phyloP scores from a whole-genome alignment of 2,329 filamentous ascomycete genomes.

The Arthrobotrys conoides region DNA sequence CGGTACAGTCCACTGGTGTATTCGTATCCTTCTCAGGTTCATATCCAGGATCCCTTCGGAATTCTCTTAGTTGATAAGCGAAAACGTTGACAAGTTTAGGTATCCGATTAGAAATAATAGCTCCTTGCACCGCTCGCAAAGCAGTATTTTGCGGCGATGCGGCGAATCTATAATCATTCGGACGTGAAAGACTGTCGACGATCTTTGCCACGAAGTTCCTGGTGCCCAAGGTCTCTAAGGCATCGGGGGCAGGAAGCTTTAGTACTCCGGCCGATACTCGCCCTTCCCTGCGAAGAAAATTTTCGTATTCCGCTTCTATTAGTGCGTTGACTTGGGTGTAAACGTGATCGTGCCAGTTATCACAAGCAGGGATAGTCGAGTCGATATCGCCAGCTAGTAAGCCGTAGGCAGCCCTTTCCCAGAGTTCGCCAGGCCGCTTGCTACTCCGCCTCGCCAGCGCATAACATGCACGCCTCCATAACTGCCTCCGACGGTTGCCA shows the following conservation, averaged over 20 bases:
- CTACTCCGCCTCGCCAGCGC: constrained; percentile 73
- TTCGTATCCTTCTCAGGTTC: constrained; percentile 68
- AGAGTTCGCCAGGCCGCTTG: constrained; percentile 78
- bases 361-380: constrained; percentile 78
- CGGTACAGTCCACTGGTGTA: constrained; percentile 66
- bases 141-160: constrained; percentile 74
- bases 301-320: constrained; percentile 83
- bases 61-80: constrained; percentile 64
- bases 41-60: constrained; percentile 71
- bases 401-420: constrained; percentile 91
- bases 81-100: constrained; percentile 62
- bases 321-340: constrained; percentile 91
- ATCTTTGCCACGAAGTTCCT: constrained; percentile 68
- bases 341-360: constrained; percentile 86
- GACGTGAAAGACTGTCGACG: constrained; percentile 67
- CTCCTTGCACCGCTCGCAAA: constrained; percentile 82
- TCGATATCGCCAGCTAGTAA: constrained; percentile 86
- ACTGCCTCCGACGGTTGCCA: constrained; percentile 67
- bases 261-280: constrained; percentile 72
- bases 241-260: constrained; percentile 76
- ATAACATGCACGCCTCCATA: constrained; percentile 85
- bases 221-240: constrained; percentile 71
- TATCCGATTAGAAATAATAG: constrained; percentile 74
- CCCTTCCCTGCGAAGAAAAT: constrained; percentile 74
- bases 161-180: constrained; percentile 63